Evolutionary conservation across 192 early-diverging fungal genomes (phyloP), one percentile per base, ranked within the genome.

Genomic region (Coemansia sp.): DNA sequence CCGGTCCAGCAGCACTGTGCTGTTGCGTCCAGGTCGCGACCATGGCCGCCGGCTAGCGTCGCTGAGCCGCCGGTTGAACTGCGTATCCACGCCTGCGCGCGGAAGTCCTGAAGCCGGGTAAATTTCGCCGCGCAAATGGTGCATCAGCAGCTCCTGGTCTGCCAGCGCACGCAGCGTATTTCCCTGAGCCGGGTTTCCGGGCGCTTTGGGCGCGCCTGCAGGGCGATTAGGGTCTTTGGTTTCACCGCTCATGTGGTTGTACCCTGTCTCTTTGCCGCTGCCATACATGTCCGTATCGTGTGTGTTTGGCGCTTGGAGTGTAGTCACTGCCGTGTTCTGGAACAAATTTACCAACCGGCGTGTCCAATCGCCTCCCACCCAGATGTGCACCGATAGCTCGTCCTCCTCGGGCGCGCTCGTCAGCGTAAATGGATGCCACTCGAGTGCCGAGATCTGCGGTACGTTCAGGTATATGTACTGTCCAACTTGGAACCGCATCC

Each of bases 391-490:
- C 18, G 86, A 86, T 41, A 89, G 62, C 63, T 87, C 87, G 50
- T 86, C 85, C 56, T 93, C 91, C 63, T 93, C 83, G 11, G 92
- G 92, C 37, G 89, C 88, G 32, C 89, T 90, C 19, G 92, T 93
- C 59, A 93, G 73, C 20, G 92, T 93, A 71, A 93, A 93, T 13
- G 92, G 92, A 65, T 93, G 91, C 91, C 91, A 92, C 66, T 92
- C 85, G 39, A 75, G 81, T 24, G 61, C 58, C 35, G 86, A 82
- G 60, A 92, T 87, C 54, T 88, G 87, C 19, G 92, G 92, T 48
- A 89, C 87, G 69, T 78, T 85, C 51, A 93, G 61, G 68, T 86
- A 92, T 49, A 93, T 83, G 77, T 88, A 93, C 82, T 93, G 92
- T 27, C 92, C 91, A 23, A 90, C 84, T 68, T 89, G 80, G 54